A percentile compares a stretch with the other conserved stretches of the same genome.
Evolutionary conservation across 768 basidiomycete species (phyloP).

Genomic region (Steccherinum ochraceum): DNA sequence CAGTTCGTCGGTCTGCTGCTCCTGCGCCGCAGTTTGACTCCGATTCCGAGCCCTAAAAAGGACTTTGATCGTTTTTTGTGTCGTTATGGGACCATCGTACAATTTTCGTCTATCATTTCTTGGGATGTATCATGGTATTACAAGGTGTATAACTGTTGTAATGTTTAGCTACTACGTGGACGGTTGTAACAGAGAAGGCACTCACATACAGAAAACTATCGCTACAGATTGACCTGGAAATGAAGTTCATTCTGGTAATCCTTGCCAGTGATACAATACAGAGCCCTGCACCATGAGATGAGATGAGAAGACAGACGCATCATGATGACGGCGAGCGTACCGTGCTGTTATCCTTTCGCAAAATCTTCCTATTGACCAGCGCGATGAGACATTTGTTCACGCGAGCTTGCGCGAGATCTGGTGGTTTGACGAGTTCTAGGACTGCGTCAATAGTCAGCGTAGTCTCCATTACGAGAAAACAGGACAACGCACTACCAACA

Average conservation of each 20-base stretch:
- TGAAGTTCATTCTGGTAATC: slow-evolving; percentile 27
- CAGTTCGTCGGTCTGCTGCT: not conserved
- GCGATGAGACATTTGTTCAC: slow-evolving; percentile 94
- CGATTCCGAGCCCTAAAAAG: not conserved
- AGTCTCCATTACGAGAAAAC: not conserved
- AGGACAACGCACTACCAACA: slow-evolving; percentile 52
- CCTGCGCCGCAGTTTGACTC: not conserved
- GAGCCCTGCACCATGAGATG: slow-evolving; percentile 40
- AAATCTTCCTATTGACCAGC: slow-evolving; percentile 80
- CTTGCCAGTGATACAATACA: slow-evolving; percentile 68
- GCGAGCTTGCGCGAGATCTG: slow-evolving; percentile 82
- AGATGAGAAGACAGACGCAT: not conserved
- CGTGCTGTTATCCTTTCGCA: slow-evolving; percentile 59
- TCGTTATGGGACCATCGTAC: not conserved
- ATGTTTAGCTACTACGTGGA: not conserved
- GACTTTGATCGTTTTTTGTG: not conserved
- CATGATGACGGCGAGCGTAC: slow-evolving; percentile 13
- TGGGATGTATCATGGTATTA: too few relatives aligned
- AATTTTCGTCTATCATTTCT: too few relatives aligned
- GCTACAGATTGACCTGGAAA: not conserved
- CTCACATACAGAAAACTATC: not conserved
- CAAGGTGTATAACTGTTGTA: not conserved
- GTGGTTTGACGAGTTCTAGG: slow-evolving; percentile 66
- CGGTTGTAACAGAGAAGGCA: not conserved
- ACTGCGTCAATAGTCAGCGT: slow-evolving; percentile 31